Evolutionary conservation across 371 early-diverging fungal species (phyloP).

Genomic region (Mucor saturninus): DNA sequence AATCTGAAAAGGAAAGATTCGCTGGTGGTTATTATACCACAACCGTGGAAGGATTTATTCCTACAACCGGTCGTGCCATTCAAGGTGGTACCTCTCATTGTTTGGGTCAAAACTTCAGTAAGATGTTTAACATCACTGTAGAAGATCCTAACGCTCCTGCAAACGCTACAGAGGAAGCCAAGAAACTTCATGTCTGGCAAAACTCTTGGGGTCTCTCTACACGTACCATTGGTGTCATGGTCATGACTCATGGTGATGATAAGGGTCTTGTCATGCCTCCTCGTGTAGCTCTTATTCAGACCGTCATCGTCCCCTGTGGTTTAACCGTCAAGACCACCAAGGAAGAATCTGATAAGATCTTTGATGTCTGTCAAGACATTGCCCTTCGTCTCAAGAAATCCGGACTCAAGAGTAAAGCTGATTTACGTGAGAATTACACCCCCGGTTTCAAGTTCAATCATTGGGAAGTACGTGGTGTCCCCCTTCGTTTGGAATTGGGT

Average conservation of each 20-base stretch:
- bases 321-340: constrained; percentile 86
- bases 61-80: constrained; percentile 98
- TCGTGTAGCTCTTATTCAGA: constrained; percentile 92
- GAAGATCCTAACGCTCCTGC: constrained; percentile 53
- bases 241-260: constrained; percentile 99
- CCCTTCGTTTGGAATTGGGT: constrained; percentile 98
- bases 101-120: constrained; percentile 99
- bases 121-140: constrained; percentile 87
- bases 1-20: constrained; percentile 99
- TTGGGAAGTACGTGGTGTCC: constrained; percentile 99
- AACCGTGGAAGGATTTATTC: constrained; percentile 99
- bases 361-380: constrained; percentile 74
- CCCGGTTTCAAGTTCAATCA: constrained; percentile 99
- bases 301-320: constrained; percentile 97
- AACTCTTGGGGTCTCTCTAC: constrained; percentile 99
- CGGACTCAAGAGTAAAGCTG: constrained; percentile 90
- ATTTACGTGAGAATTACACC: constrained; percentile 91
- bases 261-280: constrained; percentile 99
- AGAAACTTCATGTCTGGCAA: constrained; percentile 92
- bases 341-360: constrained; percentile 70
- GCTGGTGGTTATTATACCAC: constrained; percentile 99
- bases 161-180: constrained; percentile 47
- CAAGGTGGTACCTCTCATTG: constrained; percentile 99
- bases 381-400: constrained; percentile 73
- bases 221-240: constrained; percentile 99